Base-by-base conservation (phyloP, 805 yeast species). In the Tetrapisispora phaffii region DNA sequence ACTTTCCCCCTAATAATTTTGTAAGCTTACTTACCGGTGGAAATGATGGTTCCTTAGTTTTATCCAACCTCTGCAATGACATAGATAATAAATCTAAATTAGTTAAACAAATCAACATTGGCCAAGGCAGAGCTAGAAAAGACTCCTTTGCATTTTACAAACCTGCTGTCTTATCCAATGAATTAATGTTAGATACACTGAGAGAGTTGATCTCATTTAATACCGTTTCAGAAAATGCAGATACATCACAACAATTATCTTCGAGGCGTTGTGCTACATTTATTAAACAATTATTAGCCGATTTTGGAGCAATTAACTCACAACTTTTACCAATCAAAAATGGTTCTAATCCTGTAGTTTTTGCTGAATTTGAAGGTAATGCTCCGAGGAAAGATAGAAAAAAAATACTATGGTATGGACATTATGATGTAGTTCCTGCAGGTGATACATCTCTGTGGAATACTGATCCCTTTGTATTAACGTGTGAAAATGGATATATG, bases 391-490 rank as follows among this genome's bases (percentile, higher is more conserved):
- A 29, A 2, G 35, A 46, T 17, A 55, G 55, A 24, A 64, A 77
- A 39, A 69, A 85, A 45, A 71, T 87, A 4, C 62, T 90, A 40
- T 90, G 95, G 83, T 90, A 90, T 63, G 97, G 96, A 1, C 98
- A 90, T 69, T 90, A 93, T 59, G 98, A 90, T 65, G 96, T 90
- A 23, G 87, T 90, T 34, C 85, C 83, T 47, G 94, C 94, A 0
- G 75, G 76, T 29, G 73, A 72, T 42, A 66, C 69, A 20, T 71
- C 70, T 6, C 70, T 70, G 26, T 90, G 97, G 97, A 60, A 69
- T 8, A 76, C 93, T 0, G 80, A 82, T 50, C 97, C 97, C 0
- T 93, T 83, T 59, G 65, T 67, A 20, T 62, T 93, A 59, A 75
- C 83, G 0, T 83, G 95, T 3, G 73, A 75, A 47, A 82, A 90